Conservation (phyloP, 2,329 filamentous ascomycete species). For the Meredithiella fracta region DNA sequence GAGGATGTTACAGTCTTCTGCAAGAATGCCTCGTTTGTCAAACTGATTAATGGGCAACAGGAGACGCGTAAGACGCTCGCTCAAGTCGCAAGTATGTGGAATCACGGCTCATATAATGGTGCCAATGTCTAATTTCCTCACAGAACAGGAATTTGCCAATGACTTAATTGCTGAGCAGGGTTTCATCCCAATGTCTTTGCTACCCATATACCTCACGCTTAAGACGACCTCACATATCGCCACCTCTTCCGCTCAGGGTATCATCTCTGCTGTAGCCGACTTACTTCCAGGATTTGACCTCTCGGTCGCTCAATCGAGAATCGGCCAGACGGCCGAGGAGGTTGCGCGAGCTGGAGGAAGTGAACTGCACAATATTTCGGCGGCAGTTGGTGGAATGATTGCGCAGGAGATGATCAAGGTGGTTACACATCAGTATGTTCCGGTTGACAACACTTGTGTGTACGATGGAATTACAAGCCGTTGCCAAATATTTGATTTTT, state of each 20-base stretch:
- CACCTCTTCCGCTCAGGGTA: constrained; percentile 11
- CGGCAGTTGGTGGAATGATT: constrained; percentile 75
- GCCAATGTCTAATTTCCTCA: constrained; percentile 3
- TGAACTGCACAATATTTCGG: constrained; percentile 85
- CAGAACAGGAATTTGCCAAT: constrained; percentile 38
- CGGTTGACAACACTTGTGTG: constrained; percentile 53
- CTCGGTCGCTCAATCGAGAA: not conserved
- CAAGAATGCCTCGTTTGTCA: constrained; percentile 87
- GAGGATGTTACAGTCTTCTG: constrained; percentile 81
- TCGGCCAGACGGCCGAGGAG: constrained; percentile 34
- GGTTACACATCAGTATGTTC: constrained; percentile 55
- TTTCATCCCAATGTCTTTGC: constrained; percentile 39
- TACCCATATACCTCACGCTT: constrained; percentile 55
- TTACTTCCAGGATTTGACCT: not conserved
- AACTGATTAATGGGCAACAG: constrained; percentile 49
- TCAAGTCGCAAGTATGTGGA: constrained; percentile 8
- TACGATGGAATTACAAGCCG: constrained; percentile 52
- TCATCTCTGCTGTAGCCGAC: constrained; percentile 7
- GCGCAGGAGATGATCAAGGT: constrained; percentile 97
- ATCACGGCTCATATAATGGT: not conserved
- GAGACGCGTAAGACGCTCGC: not conserved
- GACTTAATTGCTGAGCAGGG: constrained; percentile 35
- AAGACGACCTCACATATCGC: constrained; percentile 19
- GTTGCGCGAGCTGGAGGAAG: constrained; percentile 61
- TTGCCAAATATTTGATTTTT: constrained; percentile 35